Conservation (phyloP, 345 rosid species). For the Eucalyptus sideroxylon region DNA sequence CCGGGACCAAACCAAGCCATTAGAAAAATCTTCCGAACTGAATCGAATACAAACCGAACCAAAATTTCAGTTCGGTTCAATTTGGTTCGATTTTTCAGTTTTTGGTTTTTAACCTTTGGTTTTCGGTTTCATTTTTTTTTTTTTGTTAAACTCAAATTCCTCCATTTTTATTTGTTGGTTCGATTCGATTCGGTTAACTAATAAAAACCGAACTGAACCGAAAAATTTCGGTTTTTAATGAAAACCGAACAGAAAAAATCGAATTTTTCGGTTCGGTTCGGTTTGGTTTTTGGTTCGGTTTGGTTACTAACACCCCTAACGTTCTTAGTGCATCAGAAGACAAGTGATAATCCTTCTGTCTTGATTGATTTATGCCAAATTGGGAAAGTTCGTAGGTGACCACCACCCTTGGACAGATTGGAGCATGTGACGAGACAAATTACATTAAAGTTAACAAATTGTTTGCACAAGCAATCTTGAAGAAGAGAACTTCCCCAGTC, state of each 20-base stretch:
- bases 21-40: too few relatives aligned
- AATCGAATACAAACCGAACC: too few relatives aligned
- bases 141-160: too few relatives aligned
- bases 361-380: neutral
- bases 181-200: accelerated
- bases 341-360: neutral
- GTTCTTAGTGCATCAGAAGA: neutral
- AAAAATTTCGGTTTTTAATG: too few relatives aligned
- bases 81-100: too few relatives aligned
- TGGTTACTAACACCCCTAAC: neutral
- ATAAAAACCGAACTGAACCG: slow-evolving; percentile 7
- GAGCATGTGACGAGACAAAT: neutral
- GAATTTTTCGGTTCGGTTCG: slow-evolving; percentile 7
- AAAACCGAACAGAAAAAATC: too few relatives aligned
- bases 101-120: too few relatives aligned
- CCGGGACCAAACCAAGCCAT: accelerated
- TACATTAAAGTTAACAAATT: neutral
- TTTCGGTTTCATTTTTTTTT: too few relatives aligned
- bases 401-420: neutral
- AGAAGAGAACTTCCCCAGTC: neutral
- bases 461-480: neutral
- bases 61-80: too few relatives aligned
- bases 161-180: too few relatives aligned
- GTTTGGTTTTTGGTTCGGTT: slow-evolving; percentile 14
- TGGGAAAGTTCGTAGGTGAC: neutral